Conservation (phyloP, 1,284 basidiomycete genomes). For the Sporisorium graminicola region DNA sequence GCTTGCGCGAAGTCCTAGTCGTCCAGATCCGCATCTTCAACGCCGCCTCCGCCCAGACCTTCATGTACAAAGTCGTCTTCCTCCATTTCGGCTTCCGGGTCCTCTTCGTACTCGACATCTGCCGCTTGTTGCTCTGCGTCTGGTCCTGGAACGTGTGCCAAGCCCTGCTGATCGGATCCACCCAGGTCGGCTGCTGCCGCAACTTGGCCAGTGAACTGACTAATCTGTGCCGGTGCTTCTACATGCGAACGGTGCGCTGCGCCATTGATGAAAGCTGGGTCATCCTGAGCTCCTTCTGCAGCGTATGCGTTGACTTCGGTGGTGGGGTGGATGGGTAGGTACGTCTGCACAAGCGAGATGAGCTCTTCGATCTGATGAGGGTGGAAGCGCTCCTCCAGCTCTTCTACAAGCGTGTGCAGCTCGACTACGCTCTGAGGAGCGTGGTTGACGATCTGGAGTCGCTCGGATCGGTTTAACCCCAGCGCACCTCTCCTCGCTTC, state of each 20-base stretch:
- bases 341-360: constrained; percentile 75
- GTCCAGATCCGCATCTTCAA: constrained; percentile 70
- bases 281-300: constrained; percentile 29
- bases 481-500: constrained; percentile 70
- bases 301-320: constrained; percentile 29
- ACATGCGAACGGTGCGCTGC: constrained; percentile 1
- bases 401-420: constrained; percentile 91
- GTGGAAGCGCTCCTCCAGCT: constrained; percentile 82
- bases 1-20: constrained; percentile 23
- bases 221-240: constrained; percentile 21
- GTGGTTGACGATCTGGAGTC: constrained; percentile 89
- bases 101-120: constrained; percentile 61
- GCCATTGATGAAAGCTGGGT: constrained; percentile 17
- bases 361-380: constrained; percentile 78
- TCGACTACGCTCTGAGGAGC: constrained; percentile 85
- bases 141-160: constrained; percentile 46
- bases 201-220: constrained; percentile 36
- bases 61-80: constrained; percentile 60
- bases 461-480: constrained; percentile 87
- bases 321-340: constrained; percentile 34
- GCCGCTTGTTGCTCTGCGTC: constrained; percentile 50
- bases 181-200: constrained; percentile 45
- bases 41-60: constrained; percentile 39
- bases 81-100: constrained; percentile 61
- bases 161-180: constrained; percentile 50